phyloP scores from a whole-genome alignment of 2,329 filamentous ascomycete species.

The Emericellopsis atlantica region DNA sequence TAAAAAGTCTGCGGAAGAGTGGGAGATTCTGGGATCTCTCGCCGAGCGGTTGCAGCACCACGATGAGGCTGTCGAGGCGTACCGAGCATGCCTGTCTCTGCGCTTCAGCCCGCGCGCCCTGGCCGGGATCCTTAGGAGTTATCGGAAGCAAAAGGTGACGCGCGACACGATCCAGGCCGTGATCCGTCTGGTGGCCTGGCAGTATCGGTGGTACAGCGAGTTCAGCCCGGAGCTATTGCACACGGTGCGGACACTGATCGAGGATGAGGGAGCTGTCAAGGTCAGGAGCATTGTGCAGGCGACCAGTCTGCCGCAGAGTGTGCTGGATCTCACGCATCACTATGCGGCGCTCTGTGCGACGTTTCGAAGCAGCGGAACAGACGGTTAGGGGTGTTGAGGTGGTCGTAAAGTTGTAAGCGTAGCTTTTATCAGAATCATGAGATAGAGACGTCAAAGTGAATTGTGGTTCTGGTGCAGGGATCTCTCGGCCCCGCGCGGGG shows the following conservation, averaged over 20 bases:
- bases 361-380: slow-evolving; percentile 87
- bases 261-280: slow-evolving; percentile 95
- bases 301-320: slow-evolving; percentile 82
- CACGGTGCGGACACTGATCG: slow-evolving; percentile 82
- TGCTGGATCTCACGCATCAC: slow-evolving; percentile 89
- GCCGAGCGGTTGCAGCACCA: slow-evolving; percentile 86
- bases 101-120: slow-evolving; percentile 92
- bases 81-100: slow-evolving; percentile 73
- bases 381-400: slow-evolving; percentile 41
- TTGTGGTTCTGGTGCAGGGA: not conserved
- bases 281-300: slow-evolving; percentile 95
- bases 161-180: slow-evolving; percentile 73
- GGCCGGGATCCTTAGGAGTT: slow-evolving; percentile 67
- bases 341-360: slow-evolving; percentile 91
- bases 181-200: slow-evolving; percentile 90
- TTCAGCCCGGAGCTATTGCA: slow-evolving; percentile 87
- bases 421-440: not conserved
- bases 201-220: slow-evolving; percentile 99
- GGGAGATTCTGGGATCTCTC: slow-evolving; percentile 91
- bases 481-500: slow-evolving; percentile 2
- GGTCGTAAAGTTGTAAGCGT: not conserved
- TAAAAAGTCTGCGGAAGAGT: slow-evolving; percentile 93
- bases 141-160: slow-evolving; percentile 67
- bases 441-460: not conserved
- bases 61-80: slow-evolving; percentile 87